A percentile compares a stretch with the other conserved stretches of the same genome.
phyloP scores from a whole-genome alignment of 176 grass and related monocot species.

The Chrysopogon serrulatus region DNA sequence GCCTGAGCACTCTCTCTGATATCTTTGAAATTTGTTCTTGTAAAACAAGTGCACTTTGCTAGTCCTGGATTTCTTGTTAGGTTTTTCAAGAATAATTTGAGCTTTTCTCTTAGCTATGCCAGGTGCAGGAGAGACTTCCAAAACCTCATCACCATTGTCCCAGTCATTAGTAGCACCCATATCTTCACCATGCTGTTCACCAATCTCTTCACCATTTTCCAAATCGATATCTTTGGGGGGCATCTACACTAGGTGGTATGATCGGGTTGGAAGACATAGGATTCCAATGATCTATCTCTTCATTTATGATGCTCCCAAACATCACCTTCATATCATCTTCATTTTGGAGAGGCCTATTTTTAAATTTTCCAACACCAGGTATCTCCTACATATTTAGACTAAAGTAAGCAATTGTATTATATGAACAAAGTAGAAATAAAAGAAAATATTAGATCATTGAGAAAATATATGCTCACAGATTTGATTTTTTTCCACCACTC shows the following conservation, averaged over 20 bases:
- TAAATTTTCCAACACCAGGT: not conserved
- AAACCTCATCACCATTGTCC: too few species aligned
- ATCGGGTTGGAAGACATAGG: not conserved
- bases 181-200: too few species aligned
- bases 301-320: not conserved
- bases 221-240: not conserved
- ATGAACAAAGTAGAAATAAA: too few species aligned
- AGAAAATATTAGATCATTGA: too few species aligned
- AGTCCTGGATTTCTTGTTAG: not conserved
- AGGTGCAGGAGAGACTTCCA: too few species aligned
- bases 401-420: not conserved
- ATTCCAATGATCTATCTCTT: not conserved
- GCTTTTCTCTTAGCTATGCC: too few species aligned
- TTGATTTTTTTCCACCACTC: not conserved
- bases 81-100: too few species aligned
- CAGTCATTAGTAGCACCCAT: not conserved
- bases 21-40: not conserved
- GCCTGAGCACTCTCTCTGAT: too few species aligned
- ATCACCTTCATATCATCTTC: not conserved
- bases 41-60: not conserved
- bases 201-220: too few species aligned
- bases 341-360: not conserved
- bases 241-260: not conserved
- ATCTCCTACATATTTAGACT: not conserved
- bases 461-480: not conserved